A percentile compares a stretch with the other conserved stretches of the same genome.
Conservation (phyloP, 441 rosid genomes). For the Arabidopsis hybrid region DNA sequence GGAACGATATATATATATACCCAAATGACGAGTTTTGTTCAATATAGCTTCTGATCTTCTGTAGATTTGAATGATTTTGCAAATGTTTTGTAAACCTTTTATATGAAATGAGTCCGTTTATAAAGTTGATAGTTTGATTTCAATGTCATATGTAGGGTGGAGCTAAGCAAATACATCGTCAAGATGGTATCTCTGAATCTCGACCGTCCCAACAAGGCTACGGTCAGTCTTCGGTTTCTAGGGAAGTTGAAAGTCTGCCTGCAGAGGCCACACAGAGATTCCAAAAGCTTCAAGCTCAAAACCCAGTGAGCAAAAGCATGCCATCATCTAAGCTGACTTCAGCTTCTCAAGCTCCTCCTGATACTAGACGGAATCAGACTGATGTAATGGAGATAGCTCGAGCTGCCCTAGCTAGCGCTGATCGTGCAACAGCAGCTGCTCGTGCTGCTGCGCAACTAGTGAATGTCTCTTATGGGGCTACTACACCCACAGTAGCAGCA, state of each 20-base stretch:
- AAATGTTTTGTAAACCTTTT: not conserved
- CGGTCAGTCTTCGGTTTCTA: conserved; percentile 50
- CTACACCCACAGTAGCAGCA: conserved; percentile 45
- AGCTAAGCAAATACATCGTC: conserved; percentile 61
- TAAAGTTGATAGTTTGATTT: not conserved
- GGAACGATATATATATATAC: not conserved
- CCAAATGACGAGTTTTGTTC: conserved; percentile 9
- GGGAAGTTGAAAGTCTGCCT: conserved; percentile 48
- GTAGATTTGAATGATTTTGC: not conserved
- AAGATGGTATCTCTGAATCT: conserved; percentile 51
- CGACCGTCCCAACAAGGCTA: conserved; percentile 45
- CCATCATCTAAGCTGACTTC: conserved; percentile 35
- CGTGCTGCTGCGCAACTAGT: conserved; percentile 86
- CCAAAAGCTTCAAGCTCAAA: conserved; percentile 46
- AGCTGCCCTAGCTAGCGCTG: conserved; percentile 85
- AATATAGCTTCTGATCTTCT: not conserved
- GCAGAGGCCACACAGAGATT: conserved; percentile 46
- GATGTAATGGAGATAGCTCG: conserved; percentile 83
- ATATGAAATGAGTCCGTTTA: not conserved
- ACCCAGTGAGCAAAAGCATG: conserved; percentile 32
- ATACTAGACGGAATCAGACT: conserved; percentile 47
- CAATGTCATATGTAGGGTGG: conserved; percentile 60
- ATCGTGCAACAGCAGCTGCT: conserved; percentile 83
- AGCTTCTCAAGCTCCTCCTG: conserved; percentile 39
- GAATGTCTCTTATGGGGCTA: conserved; percentile 54